These are phyloP conservation scores for Zanthoxylum bungeanum DNA, from an alignment of 345 rosid species.

Conservation along the genomic window DNA sequence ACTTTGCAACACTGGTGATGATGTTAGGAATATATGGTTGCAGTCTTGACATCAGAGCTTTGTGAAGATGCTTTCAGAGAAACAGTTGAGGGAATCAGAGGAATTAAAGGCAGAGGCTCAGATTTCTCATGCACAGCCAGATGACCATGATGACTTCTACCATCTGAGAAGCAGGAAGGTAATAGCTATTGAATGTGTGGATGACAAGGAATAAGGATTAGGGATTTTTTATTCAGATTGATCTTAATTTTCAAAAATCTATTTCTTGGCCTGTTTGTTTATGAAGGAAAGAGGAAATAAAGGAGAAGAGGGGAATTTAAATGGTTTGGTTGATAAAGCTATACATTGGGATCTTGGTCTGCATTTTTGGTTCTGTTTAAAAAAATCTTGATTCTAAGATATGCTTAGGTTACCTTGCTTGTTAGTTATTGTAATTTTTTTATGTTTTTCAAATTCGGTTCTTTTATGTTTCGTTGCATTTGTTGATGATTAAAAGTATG, in stretches of 20 bases:
- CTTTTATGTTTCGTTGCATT: not conserved
- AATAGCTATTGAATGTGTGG: constrained; percentile 12
- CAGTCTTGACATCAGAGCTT: constrained; percentile 86
- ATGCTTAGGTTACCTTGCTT: not conserved
- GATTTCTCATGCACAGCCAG: constrained; percentile 91
- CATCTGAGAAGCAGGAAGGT: constrained; percentile 97
- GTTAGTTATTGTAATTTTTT: not conserved
- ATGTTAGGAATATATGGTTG: constrained; percentile 82
- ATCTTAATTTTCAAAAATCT: not conserved
- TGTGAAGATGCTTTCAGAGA: constrained; percentile 91
- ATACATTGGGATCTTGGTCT: not conserved
- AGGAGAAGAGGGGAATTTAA: not conserved
- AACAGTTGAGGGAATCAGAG: constrained; percentile 77
- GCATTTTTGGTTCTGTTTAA: too few species aligned
- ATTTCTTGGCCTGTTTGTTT: not conserved
- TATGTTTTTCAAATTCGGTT: not conserved
- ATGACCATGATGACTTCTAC: constrained; percentile 93
- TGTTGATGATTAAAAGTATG: not conserved
- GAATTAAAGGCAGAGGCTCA: constrained; percentile 90
- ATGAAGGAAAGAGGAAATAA: not conserved
- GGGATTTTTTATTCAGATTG: not conserved
- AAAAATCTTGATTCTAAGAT: too few species aligned
- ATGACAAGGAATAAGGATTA: not conserved
- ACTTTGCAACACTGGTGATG: constrained; percentile 77
- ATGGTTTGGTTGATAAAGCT: not conserved